phyloP scores from a whole-genome alignment of 2,329 filamentous ascomycete species.

The Apiospora koreana region DNA sequence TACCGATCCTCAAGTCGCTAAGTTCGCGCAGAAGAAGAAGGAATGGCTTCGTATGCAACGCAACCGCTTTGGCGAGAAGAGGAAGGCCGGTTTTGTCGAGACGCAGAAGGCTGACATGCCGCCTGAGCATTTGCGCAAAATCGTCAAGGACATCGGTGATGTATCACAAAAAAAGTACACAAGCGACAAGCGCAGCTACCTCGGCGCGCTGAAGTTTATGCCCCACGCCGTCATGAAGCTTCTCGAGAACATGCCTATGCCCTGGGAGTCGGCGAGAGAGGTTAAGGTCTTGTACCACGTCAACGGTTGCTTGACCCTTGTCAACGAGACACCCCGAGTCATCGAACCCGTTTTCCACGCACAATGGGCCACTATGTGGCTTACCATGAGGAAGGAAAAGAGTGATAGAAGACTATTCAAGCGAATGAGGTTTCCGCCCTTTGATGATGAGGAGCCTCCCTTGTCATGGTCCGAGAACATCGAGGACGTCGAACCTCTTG shows the following conservation, averaged over 20 bases:
- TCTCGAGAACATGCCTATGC: constrained; percentile 99
- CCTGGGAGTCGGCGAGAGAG: constrained; percentile 94
- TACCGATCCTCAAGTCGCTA: constrained; percentile 81
- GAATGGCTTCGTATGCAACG: constrained; percentile 94
- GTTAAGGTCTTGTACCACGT: constrained; percentile 99
- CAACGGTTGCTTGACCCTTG: constrained; percentile 93
- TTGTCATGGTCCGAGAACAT: constrained; percentile 99
- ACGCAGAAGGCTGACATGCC: constrained; percentile 99
- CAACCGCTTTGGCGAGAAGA: constrained; percentile 94
- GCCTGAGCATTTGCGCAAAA: constrained; percentile 96
- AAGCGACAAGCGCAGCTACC: constrained; percentile 95
- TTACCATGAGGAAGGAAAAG: constrained; percentile 97
- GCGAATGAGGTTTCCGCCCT: constrained; percentile 97
- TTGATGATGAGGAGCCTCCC: constrained; percentile 97
- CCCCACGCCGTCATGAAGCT: constrained; percentile 96
- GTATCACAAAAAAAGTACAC: constrained; percentile 99
- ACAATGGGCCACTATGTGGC: constrained; percentile 99
- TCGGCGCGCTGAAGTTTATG: constrained; percentile 98
- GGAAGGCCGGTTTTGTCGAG: constrained; percentile 94
- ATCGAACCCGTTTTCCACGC: constrained; percentile 98
- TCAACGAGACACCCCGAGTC: constrained; percentile 94
- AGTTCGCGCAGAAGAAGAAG: constrained; percentile 98
- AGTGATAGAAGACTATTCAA: constrained; percentile 95
- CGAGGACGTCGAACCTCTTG: constrained; percentile 94
- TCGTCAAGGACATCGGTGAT: constrained; percentile 97